Evolutionary conservation across 345 rosid genomes (phyloP), one percentile per base, ranked within the genome.

Genomic region (Cardamine chenopodiifolia): DNA sequence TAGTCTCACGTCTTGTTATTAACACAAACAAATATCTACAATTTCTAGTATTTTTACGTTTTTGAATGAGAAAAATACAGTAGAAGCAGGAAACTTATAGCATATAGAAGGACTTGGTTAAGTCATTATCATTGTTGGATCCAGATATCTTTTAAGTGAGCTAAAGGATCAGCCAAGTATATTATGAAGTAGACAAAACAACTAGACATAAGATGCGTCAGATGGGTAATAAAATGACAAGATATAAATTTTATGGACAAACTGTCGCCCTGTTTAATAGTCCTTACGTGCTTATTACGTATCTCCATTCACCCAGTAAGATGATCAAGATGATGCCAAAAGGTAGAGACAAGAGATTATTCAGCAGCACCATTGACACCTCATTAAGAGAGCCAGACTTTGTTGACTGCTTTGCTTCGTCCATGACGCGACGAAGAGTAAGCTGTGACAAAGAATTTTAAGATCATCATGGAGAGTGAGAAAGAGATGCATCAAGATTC

Each of bases 311-410:
- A 5, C 80, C 86, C 14, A 87, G 85, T 44, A 87, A 50, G 62
- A 91, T 56, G 70, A 91, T 85, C 84, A 85, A 76, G 75, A 86
- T 58, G 76, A 88, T 68, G 42, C 84, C 98, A 18, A 87, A 87
- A 65, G 97, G 98, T 19, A 94, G 73, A 60, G 97, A 94, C 66
- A 91, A 53, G 60, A 91, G 72, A 81, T 94, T 94, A 73, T 94
- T 94, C 62, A 94, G 89, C 69, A 94, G 76, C 86, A 94, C 98
- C 98, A 94, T 91, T 59, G 98, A 87, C 32, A 90, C 79, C 70
- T 90, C 97, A 70, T 88, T 91, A 11, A 94, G 89, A 22, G 88
- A 76, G 69, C 96, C 96, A 6, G 88, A 86, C 74, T 80, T 84
- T 20, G 97, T 90, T 11, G 81, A 39, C 71, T 86, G 90, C 83